These are phyloP conservation scores for Colletotrichum sp. DNA, from an alignment of 2,329 filamentous ascomycete genomes.

Conservation along the genomic window DNA sequence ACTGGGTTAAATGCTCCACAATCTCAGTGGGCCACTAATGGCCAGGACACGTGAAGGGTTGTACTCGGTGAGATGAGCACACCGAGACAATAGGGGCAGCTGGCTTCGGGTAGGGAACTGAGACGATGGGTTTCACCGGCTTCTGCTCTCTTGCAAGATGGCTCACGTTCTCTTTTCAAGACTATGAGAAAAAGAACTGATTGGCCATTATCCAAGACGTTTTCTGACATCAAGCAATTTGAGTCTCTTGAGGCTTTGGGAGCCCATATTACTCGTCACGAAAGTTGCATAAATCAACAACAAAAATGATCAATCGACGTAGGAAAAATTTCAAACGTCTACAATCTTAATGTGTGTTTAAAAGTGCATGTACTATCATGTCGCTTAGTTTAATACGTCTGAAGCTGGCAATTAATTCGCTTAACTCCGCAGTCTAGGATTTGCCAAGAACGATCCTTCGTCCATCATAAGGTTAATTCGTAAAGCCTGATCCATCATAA, in stretches of 20 bases:
- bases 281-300: fast-evolving
- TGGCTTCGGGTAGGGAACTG: no score
- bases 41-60: neutral
- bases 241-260: fast-evolving
- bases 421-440: neutral
- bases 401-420: neutral
- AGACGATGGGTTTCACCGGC: neutral
- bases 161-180: neutral
- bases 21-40: neutral
- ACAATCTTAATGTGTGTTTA: neutral
- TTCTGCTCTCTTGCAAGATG: neutral
- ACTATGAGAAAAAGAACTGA: fast-evolving
- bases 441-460: neutral
- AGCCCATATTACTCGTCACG: fast-evolving
- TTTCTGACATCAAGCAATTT: neutral
- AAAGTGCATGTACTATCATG: neutral
- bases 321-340: fast-evolving
- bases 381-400: neutral
- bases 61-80: neutral
- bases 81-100: neutral
- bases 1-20: neutral
- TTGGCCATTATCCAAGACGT: fast-evolving
- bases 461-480: neutral
- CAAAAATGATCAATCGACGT: neutral
- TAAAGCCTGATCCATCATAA: neutral